Base-by-base conservation (phyloP, 169 alveolate species). In the Besnoitia besnoiti region DNA sequence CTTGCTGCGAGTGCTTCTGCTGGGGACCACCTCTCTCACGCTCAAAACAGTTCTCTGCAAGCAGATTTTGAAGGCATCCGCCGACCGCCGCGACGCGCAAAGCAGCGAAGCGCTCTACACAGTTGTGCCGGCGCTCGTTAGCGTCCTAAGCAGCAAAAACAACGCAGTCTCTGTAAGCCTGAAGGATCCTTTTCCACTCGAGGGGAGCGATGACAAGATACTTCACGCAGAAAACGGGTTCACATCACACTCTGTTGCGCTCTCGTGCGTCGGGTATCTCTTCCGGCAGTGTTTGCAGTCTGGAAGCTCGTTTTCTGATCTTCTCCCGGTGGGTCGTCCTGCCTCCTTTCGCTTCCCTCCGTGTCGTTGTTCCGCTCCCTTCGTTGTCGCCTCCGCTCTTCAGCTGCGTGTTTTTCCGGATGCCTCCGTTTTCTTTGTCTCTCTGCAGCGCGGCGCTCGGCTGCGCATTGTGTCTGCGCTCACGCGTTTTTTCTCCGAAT, bases 101-200 rank as follows among this genome's bases (percentile, higher is more conserved):
- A 30, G 80, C 42, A 67, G 44, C 40, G 51, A 61, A 1, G 24
- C 62, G 44, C 85, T 88, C 33, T 42, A 62, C 33, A 40, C 85
- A 24, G 42, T 87, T 59, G 85, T 87, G 7, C 91, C 91, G 16
- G 91, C 91, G 5, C 85, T 87, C 27, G 85, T 87, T 16, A 73
- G 61, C 21, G 73, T 76, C 35, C 62, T 87, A 19, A 16, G 46
- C 39, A 49, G 33, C 59, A 87, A 62, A 42, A 85, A 40, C 39
- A 76, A 73, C 84, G 33, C 40, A 24, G 30, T 49, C 10, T n/a
- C 79, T 24, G 91, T 85, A 35, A 8, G 91, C 40, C 40, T 50
- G 62, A 10, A 14, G 62, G 30, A 14, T 10, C 62, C 30, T 10
- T 19, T 50, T 50, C 62, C n/a, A n/a, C n/a, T n/a, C n/a, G n/a